Percentiles rank a stretch among this genome's conserved stretches.
phyloP scores from a whole-genome alignment of 1,139 yeast species.

The Nakaseomyces delphensis region DNA sequence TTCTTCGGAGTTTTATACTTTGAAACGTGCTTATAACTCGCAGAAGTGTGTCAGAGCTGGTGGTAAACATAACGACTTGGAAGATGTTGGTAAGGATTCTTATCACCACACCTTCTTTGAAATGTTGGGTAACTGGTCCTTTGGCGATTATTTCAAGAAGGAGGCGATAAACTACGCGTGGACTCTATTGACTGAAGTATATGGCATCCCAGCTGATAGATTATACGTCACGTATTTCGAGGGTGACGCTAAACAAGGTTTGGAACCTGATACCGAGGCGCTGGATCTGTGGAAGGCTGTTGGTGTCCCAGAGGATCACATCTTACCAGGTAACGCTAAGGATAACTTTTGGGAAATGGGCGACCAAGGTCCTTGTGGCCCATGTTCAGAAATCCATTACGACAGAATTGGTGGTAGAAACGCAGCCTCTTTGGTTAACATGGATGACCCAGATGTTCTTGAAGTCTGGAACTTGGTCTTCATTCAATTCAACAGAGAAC shows the following conservation, averaged over 20 bases:
- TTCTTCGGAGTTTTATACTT: slow-evolving; percentile 68
- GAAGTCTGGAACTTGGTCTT: slow-evolving; percentile 98
- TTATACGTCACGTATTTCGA: slow-evolving; percentile 93
- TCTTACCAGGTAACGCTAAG: slow-evolving; percentile 78
- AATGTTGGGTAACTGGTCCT: slow-evolving; percentile 99
- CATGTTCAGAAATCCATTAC: slow-evolving; percentile 94
- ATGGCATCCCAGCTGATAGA: slow-evolving; percentile 67
- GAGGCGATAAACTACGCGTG: slow-evolving; percentile 86
- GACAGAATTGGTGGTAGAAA: slow-evolving; percentile 98
- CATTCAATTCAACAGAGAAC: slow-evolving; percentile 91
- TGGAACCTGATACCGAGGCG: slow-evolving; percentile 92
- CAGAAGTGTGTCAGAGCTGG: slow-evolving; percentile 99
- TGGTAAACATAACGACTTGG: slow-evolving; percentile 97
- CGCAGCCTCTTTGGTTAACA: slow-evolving; percentile 80
- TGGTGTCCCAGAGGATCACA: slow-evolving; percentile 88
- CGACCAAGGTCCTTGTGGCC: slow-evolving; percentile 99
- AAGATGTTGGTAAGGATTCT: slow-evolving; percentile 95
- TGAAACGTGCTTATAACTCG: slow-evolving; percentile 87
- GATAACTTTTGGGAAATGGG: slow-evolving; percentile 99
- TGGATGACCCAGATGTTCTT: slow-evolving; percentile 94
- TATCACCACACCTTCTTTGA: slow-evolving; percentile 98
- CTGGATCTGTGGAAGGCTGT: slow-evolving; percentile 74
- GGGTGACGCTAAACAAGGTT: slow-evolving; percentile 77
- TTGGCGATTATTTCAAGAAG: slow-evolving; percentile 94
- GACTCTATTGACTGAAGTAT: slow-evolving; percentile 81